Evolutionary conservation across 768 basidiomycete genomes (phyloP).

Genomic region (Trametes villosa): DNA sequence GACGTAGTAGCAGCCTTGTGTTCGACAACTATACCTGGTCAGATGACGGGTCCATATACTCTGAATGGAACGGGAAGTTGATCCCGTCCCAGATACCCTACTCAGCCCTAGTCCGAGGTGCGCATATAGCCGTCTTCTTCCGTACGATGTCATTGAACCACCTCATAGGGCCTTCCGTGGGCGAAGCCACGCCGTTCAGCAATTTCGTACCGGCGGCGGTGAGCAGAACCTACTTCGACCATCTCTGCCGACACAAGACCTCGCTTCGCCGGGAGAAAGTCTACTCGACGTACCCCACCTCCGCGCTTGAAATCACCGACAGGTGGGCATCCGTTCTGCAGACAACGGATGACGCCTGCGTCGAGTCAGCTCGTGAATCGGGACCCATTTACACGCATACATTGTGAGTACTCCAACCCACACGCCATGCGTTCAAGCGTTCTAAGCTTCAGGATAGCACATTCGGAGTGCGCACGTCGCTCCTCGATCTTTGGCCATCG

Average conservation of each 20-base stretch:
- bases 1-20: conserved; percentile 1
- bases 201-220: not conserved
- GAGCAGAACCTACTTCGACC: conserved; percentile 11
- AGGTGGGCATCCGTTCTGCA: not conserved
- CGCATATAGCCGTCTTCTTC: conserved; percentile 3
- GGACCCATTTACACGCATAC: not conserved
- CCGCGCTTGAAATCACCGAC: not conserved
- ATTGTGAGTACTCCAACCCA: not conserved
- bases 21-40: conserved; percentile 19
- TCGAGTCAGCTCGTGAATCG: conserved; percentile 1
- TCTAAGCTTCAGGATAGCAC: conserved; percentile 5
- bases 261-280: not conserved
- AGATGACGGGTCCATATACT: conserved; percentile 10
- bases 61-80: conserved; percentile 2
- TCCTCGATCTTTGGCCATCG: conserved; percentile 40
- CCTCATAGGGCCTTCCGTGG: conserved; percentile 6
- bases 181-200: not conserved
- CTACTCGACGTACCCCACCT: not conserved
- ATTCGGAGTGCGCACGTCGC: conserved; percentile 17
- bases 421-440: not conserved
- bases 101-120: conserved; percentile 13
- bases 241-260: conserved; percentile 3
- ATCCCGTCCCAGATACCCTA: conserved; percentile 19
- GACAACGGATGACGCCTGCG: not conserved
- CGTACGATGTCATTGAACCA: not conserved